Percentiles rank a stretch among this genome's conserved stretches.
Evolutionary conservation across 2,329 filamentous ascomycete species (phyloP).

Genomic region (Ramularia endophylla): DNA sequence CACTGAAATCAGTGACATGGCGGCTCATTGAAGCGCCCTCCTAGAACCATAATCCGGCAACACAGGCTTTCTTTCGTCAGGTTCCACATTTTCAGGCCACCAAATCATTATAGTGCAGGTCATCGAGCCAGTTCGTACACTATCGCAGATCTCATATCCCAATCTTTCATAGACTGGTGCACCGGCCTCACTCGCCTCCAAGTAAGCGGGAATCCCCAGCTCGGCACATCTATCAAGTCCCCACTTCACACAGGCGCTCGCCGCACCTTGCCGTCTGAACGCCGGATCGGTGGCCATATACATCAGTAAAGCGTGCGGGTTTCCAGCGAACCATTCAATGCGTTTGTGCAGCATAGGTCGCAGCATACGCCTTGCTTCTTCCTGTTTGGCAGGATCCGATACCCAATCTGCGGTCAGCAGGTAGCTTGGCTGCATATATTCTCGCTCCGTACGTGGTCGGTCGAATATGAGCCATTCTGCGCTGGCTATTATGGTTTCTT

Average conservation of each 20-base stretch:
- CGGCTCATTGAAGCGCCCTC: too few species aligned
- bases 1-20: too few species aligned
- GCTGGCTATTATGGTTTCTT: slow-evolving; percentile 17
- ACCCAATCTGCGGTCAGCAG: slow-evolving; percentile 18
- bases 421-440: slow-evolving; percentile 9
- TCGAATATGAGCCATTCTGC: slow-evolving; percentile 22
- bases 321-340: slow-evolving; percentile 15
- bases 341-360: slow-evolving; percentile 13
- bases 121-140: slow-evolving; percentile 2
- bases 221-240: slow-evolving; percentile 33
- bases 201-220: slow-evolving; percentile 30
- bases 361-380: slow-evolving; percentile 5
- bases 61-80: slow-evolving; percentile 12
- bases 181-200: slow-evolving; percentile 33
- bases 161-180: slow-evolving; percentile 33
- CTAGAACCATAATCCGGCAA: too few species aligned
- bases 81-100: slow-evolving; percentile 16
- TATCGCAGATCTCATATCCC: slow-evolving; percentile 26
- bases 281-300: slow-evolving; percentile 30
- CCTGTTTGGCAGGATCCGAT: slow-evolving; percentile 5
- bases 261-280: slow-evolving; percentile 33
- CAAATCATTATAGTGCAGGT: slow-evolving; percentile 19
- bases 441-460: slow-evolving; percentile 7
- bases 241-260: slow-evolving; percentile 32
- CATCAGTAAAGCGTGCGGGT: slow-evolving; percentile 18